Percentiles rank a stretch among this genome's conserved stretches.
Evolutionary conservation across 139 green algal species (phyloP).

Genomic region (Coelastrella sp.): DNA sequence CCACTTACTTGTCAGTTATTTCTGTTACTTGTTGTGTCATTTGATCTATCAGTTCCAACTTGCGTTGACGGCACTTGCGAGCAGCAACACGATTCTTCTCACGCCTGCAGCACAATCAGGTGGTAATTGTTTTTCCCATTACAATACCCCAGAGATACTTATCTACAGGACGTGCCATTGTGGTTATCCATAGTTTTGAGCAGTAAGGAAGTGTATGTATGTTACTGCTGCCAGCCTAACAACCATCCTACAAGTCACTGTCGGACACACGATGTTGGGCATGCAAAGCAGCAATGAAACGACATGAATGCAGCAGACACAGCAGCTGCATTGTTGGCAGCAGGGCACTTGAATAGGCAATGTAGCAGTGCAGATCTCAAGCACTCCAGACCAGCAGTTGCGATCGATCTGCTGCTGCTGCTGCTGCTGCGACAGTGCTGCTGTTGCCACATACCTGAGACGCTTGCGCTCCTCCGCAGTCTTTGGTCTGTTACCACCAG

Average conservation of each 20-base stretch:
- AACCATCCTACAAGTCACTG: no score
- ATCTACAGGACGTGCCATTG: background rate
- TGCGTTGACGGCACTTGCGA: slow-evolving; percentile 4
- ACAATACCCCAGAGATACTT: background rate
- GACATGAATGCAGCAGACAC: no score
- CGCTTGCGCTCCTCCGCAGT: background rate
- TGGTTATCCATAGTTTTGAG: background rate
- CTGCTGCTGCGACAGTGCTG: background rate
- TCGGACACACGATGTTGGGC: no score
- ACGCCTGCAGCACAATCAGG: slow-evolving; percentile 14
- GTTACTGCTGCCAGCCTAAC: no score
- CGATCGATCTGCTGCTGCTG: background rate
- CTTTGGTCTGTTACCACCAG: background rate
- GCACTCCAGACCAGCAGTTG: background rate
- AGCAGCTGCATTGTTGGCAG: no score
- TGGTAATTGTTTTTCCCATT: background rate
- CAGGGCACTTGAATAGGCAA: background rate
- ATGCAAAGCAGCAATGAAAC: no score
- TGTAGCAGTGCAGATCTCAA: background rate
- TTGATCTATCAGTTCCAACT: slow-evolving; percentile 5
- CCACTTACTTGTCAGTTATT: background rate
- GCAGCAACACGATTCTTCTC: slow-evolving; percentile 38
- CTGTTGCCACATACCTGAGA: background rate
- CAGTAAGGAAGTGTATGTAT: no score
- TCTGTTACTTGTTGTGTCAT: background rate